Evolutionary conservation across 257 asterid genomes (phyloP).

Genomic region (Ilex aquifolium): DNA sequence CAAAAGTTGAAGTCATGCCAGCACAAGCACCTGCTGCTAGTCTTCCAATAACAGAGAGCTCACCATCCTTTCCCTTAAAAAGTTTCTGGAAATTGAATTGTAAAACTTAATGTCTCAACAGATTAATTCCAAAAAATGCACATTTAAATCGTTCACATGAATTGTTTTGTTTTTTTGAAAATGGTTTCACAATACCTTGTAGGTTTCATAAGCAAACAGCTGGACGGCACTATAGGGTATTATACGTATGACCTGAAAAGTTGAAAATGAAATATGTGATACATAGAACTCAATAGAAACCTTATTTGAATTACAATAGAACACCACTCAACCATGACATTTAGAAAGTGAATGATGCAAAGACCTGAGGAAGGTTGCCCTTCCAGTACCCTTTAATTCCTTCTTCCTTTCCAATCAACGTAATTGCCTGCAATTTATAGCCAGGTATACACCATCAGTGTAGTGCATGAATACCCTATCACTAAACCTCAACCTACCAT

Average conservation of each 20-base stretch:
- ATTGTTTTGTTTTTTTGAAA: conserved; percentile 9
- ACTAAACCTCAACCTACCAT: background rate
- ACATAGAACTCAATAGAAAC: conserved; percentile 2
- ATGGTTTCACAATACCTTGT: conserved; percentile 58
- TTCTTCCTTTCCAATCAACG: conserved; percentile 76
- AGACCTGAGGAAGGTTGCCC: conserved; percentile 96
- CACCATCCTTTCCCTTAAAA: conserved; percentile 64
- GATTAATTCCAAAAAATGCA: background rate
- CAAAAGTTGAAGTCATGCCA: conserved; percentile 99
- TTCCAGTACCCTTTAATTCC: conserved; percentile 98
- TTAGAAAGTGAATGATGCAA: conserved; percentile 10
- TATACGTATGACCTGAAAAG: conserved; percentile 78
- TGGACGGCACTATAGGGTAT: conserved; percentile 94
- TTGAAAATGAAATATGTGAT: conserved; percentile 5
- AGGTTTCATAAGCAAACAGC: conserved; percentile 89
- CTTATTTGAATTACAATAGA: conserved; percentile 6
- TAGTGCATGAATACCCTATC: no score
- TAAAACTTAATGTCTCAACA: background rate
- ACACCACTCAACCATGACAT: conserved; percentile 9
- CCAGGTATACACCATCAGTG: background rate
- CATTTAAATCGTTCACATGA: conserved; percentile 1
- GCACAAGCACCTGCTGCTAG: conserved; percentile 99
- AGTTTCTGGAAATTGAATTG: conserved; percentile 50
- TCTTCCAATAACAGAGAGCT: conserved; percentile 85
- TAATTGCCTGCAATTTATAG: conserved; percentile 47